phyloP scores from a whole-genome alignment of 148 eudicot species.

The Nyssa sinensis region DNA sequence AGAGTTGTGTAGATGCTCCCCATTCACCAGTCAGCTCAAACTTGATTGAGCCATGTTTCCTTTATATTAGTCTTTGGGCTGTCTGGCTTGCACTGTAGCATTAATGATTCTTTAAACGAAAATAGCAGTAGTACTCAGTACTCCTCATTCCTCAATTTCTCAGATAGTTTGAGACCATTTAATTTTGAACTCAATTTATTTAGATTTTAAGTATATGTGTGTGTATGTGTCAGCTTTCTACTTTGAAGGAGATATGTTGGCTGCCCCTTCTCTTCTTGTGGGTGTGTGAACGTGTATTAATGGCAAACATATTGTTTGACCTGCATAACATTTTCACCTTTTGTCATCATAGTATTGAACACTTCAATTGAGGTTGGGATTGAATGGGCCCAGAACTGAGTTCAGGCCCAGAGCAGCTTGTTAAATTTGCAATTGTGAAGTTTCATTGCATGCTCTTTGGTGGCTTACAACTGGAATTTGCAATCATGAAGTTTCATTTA shows the following conservation, averaged over 20 bases:
- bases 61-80: not conserved
- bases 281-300: not conserved
- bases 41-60: not conserved
- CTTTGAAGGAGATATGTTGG: not conserved
- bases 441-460: conserved; percentile 1
- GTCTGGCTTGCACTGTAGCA: not conserved
- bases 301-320: not conserved
- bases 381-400: not conserved
- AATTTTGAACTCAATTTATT: not conserved
- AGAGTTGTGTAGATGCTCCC: not conserved
- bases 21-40: not conserved
- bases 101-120: not conserved
- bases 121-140: not conserved
- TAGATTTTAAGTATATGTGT: not conserved
- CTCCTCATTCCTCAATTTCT: not conserved
- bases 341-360: not conserved
- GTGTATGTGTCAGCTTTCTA: too few relatives aligned
- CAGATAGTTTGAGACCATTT: not conserved
- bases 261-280: not conserved
- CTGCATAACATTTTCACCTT: not conserved
- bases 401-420: not conserved
- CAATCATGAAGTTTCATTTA: not conserved
- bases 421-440: not conserved
- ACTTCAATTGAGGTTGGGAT: not conserved
- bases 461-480: not conserved